Conservation (phyloP, 75 land plant species). For the Pinus taeda region DNA sequence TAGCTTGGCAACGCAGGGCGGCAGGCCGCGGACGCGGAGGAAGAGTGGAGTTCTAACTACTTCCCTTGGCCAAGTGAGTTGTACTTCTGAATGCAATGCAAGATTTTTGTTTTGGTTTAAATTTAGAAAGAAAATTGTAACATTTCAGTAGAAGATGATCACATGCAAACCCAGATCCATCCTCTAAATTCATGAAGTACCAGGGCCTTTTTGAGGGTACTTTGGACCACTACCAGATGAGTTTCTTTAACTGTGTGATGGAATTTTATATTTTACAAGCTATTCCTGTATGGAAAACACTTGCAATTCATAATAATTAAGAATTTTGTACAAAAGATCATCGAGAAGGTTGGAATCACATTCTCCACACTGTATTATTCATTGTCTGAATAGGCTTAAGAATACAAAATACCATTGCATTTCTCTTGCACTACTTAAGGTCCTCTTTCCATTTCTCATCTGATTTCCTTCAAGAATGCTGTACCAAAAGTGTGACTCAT, state of each 20-base stretch:
- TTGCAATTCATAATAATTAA: slow-evolving; percentile 59
- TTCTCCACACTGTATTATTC: slow-evolving; percentile 13
- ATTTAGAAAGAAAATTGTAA: slow-evolving; percentile 24
- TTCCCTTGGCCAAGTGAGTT: no score
- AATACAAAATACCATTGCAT: slow-evolving; percentile 4
- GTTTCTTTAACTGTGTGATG: slow-evolving; percentile 53
- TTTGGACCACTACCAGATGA: slow-evolving; percentile 37
- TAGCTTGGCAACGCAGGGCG: no score
- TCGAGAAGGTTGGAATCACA: slow-evolving; percentile 48
- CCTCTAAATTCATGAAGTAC: slow-evolving; percentile 70
- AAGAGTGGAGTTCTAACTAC: no score
- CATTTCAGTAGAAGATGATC: slow-evolving; percentile 68
- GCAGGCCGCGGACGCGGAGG: no score
- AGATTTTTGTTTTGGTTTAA: no score
- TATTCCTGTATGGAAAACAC: slow-evolving; percentile 67
- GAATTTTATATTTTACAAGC: slow-evolving; percentile 73
- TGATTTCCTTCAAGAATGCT: no score
- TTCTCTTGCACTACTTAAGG: no score
- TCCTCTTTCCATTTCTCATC: no score
- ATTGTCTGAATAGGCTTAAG: slow-evolving; percentile 20
- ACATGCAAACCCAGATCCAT: slow-evolving; percentile 45
- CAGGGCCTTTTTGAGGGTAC: slow-evolving; percentile 56
- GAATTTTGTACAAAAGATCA: slow-evolving; percentile 72
- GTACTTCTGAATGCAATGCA: no score
- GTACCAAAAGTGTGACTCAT: no score